Base-by-base conservation (phyloP, 805 yeast species). In the Groenewaldozyma tartarivorans region DNA sequence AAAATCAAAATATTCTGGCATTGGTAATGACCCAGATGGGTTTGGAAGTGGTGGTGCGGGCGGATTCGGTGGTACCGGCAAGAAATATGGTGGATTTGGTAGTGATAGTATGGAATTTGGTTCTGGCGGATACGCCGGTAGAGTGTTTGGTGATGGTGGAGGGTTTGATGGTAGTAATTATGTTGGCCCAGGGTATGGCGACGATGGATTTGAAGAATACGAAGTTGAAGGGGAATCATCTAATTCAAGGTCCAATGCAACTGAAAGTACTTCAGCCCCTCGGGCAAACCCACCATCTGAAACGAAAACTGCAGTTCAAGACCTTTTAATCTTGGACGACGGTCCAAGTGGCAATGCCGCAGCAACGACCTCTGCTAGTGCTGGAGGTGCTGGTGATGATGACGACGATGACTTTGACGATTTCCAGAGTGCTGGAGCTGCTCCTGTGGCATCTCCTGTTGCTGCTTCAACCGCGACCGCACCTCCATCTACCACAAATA, bases 1-100 rank as follows among this genome's bases (percentile, higher is more conserved):
- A 50, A 72, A 86, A 27, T 77, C 81, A 62, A 88, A 87, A 61
- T 86, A 79, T 58, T 81, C 79, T 35, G 95, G 88, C 39, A 80
- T 83, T 27, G 76, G 88, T 5, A 54, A 54, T 15, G 52, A 49
- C 36, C 57, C 52, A 36, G 48, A 54, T 20, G 58, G 58, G 17
- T n/a, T n/a, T n/a, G n/a, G n/a, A n/a, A n/a, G n/a, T n/a, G n/a
- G n/a, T n/a, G n/a, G n/a, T n/a, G 60, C 60, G 1, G 61, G 62
- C 11, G 54, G 54, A 20, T 57, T 57, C 34, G 61, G 61, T 5
- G 60, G 58, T 18, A 36, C 61, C 11, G 63, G 62, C 29, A 46
- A 50, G 15, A 53, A 54, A 42, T 59, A 57, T 44, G 62, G 62
- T 20, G 67, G 68, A 0, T 51, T 62, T 42, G 63, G 62, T 16